phyloP scores from a whole-genome alignment of 495 filamentous ascomycete species.

The Pyrenula massariospora region DNA sequence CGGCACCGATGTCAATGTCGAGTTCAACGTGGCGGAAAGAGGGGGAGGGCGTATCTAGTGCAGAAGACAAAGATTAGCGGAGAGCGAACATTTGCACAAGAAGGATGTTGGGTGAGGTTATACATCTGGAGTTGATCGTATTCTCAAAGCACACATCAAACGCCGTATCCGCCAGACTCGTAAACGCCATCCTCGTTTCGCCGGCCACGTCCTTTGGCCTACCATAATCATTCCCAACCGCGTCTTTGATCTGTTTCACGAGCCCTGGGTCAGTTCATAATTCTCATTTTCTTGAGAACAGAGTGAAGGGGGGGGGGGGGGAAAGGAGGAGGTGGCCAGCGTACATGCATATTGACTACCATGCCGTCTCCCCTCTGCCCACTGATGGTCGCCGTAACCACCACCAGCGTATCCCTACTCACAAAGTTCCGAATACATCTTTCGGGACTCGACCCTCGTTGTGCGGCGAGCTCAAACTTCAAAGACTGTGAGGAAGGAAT shows the following conservation, averaged over 20 bases:
- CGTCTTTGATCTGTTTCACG: slow-evolving; percentile 90
- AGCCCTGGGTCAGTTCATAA: too few relatives aligned
- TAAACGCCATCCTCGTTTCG: slow-evolving; percentile 89
- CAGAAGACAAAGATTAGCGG: not conserved
- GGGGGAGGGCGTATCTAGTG: slow-evolving; percentile 20
- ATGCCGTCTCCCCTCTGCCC: slow-evolving; percentile 87
- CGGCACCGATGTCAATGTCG: slow-evolving; percentile 96
- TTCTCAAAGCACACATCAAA: slow-evolving; percentile 99
- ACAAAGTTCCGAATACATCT: slow-evolving; percentile 98
- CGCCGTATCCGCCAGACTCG: slow-evolving; percentile 82
- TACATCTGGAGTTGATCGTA: slow-evolving; percentile 50
- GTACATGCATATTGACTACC: slow-evolving; percentile 88
- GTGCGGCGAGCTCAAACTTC: slow-evolving; percentile 76
- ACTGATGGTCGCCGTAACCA: slow-evolving; percentile 85
- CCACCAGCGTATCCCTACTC: slow-evolving; percentile 83
- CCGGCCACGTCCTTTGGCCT: slow-evolving; percentile 82
- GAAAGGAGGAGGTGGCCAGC: slow-evolving; percentile 26
- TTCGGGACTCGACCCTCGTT: slow-evolving; percentile 40
- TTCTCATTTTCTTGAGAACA: too few relatives aligned
- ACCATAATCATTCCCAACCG: slow-evolving; percentile 90
- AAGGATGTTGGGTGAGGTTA: slow-evolving; percentile 14
- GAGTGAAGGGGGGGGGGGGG: too few relatives aligned
- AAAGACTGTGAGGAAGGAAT: slow-evolving; percentile 55
- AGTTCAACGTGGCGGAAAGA: slow-evolving; percentile 74
- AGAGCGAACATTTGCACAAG: not conserved